Evolutionary conservation across 179 eudicot species (phyloP).

Genomic region (Dionaea muscipula): DNA sequence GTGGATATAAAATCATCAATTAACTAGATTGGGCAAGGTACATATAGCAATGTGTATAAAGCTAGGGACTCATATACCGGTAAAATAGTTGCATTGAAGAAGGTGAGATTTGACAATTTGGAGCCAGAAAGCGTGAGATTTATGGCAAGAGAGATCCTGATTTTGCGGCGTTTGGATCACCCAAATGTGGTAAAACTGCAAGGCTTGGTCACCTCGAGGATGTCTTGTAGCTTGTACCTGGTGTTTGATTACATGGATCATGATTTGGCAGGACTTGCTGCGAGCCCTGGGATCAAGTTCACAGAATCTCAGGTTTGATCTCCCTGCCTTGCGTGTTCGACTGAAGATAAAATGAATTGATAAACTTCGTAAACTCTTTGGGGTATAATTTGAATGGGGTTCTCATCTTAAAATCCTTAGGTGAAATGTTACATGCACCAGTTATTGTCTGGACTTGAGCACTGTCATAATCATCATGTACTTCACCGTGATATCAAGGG

Average conservation of each 20-base stretch:
- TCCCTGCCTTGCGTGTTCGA: slow-evolving; percentile 3
- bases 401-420: slow-evolving; percentile 25
- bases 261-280: slow-evolving; percentile 72
- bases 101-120: slow-evolving; percentile 74
- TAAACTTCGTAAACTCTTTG: background rate
- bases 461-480: slow-evolving; percentile 63
- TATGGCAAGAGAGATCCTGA: slow-evolving; percentile 77
- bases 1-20: background rate
- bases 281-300: slow-evolving; percentile 61
- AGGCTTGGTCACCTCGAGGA: slow-evolving; percentile 67
- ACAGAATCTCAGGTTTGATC: slow-evolving; percentile 40
- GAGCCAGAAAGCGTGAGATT: slow-evolving; percentile 78
- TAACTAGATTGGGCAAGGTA: slow-evolving; percentile 69
- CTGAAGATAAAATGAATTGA: background rate
- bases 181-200: slow-evolving; percentile 70
- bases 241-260: slow-evolving; percentile 74
- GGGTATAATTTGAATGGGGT: background rate
- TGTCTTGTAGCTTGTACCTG: slow-evolving; percentile 67
- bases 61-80: slow-evolving; percentile 58
- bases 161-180: slow-evolving; percentile 59
- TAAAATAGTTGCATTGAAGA: slow-evolving; percentile 70
- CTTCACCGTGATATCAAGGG: slow-evolving; percentile 89
- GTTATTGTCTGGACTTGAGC: slow-evolving; percentile 71
- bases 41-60: slow-evolving; percentile 84
- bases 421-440: slow-evolving; percentile 79